Conservation (phyloP, 257 asterid species). For the Linaria vulgaris region DNA sequence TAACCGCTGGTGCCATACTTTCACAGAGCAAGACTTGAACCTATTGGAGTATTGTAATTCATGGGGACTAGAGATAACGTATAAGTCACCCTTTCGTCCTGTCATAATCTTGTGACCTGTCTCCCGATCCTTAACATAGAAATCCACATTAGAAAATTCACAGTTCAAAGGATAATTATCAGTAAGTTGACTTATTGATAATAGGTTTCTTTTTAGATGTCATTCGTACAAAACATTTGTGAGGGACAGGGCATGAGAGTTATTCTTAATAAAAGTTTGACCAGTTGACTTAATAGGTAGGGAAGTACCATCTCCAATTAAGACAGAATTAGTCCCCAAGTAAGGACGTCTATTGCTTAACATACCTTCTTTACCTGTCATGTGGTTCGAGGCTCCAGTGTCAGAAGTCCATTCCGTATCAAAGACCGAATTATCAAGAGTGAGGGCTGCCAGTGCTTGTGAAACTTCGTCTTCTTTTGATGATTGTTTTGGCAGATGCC, state of each 20-base stretch:
- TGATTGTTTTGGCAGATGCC: background rate
- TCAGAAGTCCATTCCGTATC: background rate
- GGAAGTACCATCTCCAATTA: too few relatives aligned
- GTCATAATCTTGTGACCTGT: background rate
- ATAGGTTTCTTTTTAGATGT: too few relatives aligned
- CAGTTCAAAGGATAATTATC: background rate
- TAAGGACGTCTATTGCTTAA: background rate
- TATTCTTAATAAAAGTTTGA: background rate
- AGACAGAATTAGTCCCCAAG: background rate
- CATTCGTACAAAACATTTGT: background rate
- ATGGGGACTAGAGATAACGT: too few relatives aligned
- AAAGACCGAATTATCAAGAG: background rate
- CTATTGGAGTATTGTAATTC: background rate
- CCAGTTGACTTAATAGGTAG: too few relatives aligned
- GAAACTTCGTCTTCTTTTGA: background rate
- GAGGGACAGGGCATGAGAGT: background rate
- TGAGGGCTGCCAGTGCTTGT: background rate
- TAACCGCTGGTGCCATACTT: background rate
- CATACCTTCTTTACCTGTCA: background rate
- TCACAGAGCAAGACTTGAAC: background rate
- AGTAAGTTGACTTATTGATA: background rate
- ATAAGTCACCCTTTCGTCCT: background rate
- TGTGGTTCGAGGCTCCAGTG: background rate
- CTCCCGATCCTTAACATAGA: background rate
- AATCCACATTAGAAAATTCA: too few relatives aligned